Base-by-base conservation (phyloP, 164 flowering plant species). In the Tetrastigma voinierianum region DNA sequence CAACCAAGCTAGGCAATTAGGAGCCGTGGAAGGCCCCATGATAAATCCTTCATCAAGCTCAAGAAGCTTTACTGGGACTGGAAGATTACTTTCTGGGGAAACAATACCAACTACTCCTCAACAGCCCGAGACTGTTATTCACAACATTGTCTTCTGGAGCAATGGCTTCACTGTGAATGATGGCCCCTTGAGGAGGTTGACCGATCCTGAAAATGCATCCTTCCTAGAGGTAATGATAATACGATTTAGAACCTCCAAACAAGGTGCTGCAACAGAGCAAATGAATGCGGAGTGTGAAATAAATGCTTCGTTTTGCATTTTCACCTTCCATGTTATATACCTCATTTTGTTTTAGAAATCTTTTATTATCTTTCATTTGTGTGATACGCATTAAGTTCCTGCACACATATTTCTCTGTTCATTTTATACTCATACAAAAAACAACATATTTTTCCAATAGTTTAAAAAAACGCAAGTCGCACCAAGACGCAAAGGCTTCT, bases 121-220 rank as follows among this genome's bases (percentile, higher is more conserved):
- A 71, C 90, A 70, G 56, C 92, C 96, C 57, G 88, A 89, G 68
- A 51, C 74, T 66, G 74, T 88, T 17, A 65, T 70, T 55, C 96
- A 89, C 82, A 86, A 76, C 62, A 84, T 91, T 63, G 76, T 81
- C 49, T 91, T 93, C 52, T 93, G 94, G 97, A 74, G 78, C 16
- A 87, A 93, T 77, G 98, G 98, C 16, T 93, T 93, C 70, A 88
- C 90, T 55, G 85, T 89, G 12, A 74, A 91, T 82, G 94, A 93
- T 73, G 97, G 98, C 15, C 96, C 97, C 69, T 77, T 93, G 72
- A 81, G 98, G 79, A 77, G 88, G 72, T 62, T 91, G 78, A 93
- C 87, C 67, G 96, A 93, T 78, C 93, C 96, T 56, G 89, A 84
- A 75, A 93, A 93, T 82, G 92, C 89, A 53, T 49, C 89, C 63